Conservation (phyloP, 768 basidiomycete species). For the Fibroporia radiculosa region DNA sequence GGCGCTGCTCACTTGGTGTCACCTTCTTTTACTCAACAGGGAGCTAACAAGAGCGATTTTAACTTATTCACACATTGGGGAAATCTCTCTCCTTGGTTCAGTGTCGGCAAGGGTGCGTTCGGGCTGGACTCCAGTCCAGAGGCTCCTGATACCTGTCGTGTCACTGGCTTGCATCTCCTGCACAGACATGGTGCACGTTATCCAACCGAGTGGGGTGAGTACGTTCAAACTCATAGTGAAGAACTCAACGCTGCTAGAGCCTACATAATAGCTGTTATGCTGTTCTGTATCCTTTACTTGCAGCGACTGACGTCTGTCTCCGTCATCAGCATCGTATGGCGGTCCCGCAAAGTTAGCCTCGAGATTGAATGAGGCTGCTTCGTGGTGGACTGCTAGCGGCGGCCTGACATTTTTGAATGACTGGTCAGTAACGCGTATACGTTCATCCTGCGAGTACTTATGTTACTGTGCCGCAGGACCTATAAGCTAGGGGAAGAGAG, state of each 20-base stretch:
- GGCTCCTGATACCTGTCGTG: constrained; percentile 57
- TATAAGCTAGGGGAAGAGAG: constrained; percentile 88
- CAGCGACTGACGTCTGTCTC: not conserved
- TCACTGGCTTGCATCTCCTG: constrained; percentile 72
- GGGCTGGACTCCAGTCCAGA: constrained; percentile 68
- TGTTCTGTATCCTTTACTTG: not conserved
- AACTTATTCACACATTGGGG: constrained; percentile 77
- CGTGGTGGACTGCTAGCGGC: constrained; percentile 57
- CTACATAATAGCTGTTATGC: not conserved
- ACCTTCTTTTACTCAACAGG: constrained; percentile 21
- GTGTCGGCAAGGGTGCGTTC: constrained; percentile 54
- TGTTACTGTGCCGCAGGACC: constrained; percentile 44
- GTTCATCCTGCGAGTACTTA: not conserved
- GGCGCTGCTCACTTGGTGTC: constrained; percentile 60
- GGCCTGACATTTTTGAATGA: constrained; percentile 70
- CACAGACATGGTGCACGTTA: constrained; percentile 78
- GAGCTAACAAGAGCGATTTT: constrained; percentile 30
- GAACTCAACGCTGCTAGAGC: not conserved
- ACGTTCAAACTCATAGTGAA: not conserved
- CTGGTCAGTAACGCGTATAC: constrained; percentile 45
- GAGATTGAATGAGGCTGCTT: constrained; percentile 47
- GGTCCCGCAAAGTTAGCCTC: constrained; percentile 50
- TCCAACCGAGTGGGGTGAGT: constrained; percentile 56
- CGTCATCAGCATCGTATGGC: constrained; percentile 44
- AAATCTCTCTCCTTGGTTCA: constrained; percentile 83